Evolutionary conservation across 2,329 filamentous ascomycete genomes (phyloP).

Genomic region (Fusarium succisae): DNA sequence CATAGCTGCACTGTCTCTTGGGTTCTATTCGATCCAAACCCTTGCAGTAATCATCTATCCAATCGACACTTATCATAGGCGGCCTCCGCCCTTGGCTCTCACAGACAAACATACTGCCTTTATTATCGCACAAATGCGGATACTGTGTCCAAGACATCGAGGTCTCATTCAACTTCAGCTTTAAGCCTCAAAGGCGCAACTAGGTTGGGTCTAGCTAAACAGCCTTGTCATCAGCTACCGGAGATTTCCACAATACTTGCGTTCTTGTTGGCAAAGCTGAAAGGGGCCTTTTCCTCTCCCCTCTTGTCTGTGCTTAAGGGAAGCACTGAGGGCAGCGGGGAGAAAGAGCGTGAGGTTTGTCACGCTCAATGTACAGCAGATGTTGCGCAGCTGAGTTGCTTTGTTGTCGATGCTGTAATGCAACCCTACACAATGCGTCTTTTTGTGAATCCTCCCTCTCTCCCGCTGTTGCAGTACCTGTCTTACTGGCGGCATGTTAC

Average conservation of each 20-base stretch:
- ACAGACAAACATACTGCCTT: not conserved
- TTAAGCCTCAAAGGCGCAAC: not conserved
- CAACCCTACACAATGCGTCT: conserved; percentile 14
- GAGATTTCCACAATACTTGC: not conserved
- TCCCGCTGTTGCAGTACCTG: conserved; percentile 13
- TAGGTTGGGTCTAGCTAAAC: not conserved
- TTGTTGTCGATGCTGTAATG: conserved; percentile 20
- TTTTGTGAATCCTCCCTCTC: not conserved
- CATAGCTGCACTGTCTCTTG: not conserved
- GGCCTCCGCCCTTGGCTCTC: not conserved
- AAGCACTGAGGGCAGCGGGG: not conserved
- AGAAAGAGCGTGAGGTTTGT: not conserved
- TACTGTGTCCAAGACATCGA: conserved; percentile 3
- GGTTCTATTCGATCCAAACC: not conserved
- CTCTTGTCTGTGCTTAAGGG: not conserved
- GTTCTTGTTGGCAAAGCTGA: not conserved
- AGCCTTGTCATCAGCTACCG: conserved; percentile 16
- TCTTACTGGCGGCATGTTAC: conserved; percentile 1
- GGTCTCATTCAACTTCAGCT: not conserved
- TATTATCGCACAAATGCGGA: not conserved
- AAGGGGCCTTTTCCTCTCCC: not conserved
- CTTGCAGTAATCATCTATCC: not conserved
- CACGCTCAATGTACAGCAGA: conserved; percentile 3
- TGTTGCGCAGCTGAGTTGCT: not conserved
- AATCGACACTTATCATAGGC: not conserved